A percentile compares a stretch with the other conserved stretches of the same genome.
Evolutionary conservation across 148 eudicot genomes (phyloP).

Genomic region (Suaeda aralocaspica): DNA sequence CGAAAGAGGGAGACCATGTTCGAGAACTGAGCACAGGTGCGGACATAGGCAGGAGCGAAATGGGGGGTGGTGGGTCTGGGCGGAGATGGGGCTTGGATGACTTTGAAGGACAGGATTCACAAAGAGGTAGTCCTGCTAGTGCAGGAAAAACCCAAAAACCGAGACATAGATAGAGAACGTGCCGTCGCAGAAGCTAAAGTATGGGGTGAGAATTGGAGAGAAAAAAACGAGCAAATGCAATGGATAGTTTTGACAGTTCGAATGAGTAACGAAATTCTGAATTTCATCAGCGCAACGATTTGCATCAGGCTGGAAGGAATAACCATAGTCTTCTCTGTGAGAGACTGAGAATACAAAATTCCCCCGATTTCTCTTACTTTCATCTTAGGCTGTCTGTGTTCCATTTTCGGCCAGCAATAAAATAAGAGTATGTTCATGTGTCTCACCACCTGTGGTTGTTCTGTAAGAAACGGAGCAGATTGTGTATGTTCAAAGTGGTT

Average conservation of each 20-base stretch:
- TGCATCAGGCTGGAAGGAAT: not conserved
- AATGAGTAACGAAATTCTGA: constrained; percentile 34
- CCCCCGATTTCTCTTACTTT: too few species aligned
- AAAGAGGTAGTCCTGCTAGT: constrained; percentile 65
- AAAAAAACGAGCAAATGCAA: constrained; percentile 52
- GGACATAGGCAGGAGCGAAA: constrained; percentile 56
- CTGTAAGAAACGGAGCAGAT: constrained; percentile 21
- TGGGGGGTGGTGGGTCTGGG: constrained; percentile 65
- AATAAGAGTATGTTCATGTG: constrained; percentile 25
- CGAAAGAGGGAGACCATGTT: constrained; percentile 51
- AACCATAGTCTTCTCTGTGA: constrained; percentile 9
- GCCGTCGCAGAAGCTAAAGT: constrained; percentile 95
- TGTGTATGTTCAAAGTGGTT: constrained; percentile 26
- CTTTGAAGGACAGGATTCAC: constrained; percentile 47
- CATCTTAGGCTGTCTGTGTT: constrained; percentile 20
- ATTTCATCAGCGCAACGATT: not conserved
- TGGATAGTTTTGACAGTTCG: constrained; percentile 67
- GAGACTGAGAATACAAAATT: too few species aligned
- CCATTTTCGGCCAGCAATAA: constrained; percentile 19
- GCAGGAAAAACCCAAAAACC: constrained; percentile 62
- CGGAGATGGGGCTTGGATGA: constrained; percentile 65
- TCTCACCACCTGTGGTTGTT: constrained; percentile 13
- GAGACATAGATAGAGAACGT: constrained; percentile 76
- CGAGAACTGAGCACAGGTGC: constrained; percentile 53
- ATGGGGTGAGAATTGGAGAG: constrained; percentile 97